Evolutionary conservation across 1,284 basidiomycete genomes (phyloP).

Genomic region (Fomitopsis betulina): DNA sequence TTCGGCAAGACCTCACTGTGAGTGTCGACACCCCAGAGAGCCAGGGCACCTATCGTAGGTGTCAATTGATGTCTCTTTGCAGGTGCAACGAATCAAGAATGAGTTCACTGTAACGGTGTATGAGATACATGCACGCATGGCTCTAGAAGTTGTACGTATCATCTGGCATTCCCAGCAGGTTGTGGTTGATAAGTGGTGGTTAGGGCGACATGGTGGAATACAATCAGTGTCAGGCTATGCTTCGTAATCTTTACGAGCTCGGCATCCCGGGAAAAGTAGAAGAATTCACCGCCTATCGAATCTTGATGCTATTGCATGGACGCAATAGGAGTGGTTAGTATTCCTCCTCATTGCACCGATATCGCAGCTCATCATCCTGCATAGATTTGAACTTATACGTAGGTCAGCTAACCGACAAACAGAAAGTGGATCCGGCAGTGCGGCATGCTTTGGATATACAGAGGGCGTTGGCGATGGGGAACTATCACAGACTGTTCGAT

Average conservation of each 20-base stretch:
- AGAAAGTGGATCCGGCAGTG: slow-evolving; percentile 79
- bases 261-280: slow-evolving; percentile 87
- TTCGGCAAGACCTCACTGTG: slow-evolving; percentile 96
- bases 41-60: not conserved
- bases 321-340: slow-evolving; percentile 85
- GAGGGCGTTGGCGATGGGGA: slow-evolving; percentile 85
- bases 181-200: slow-evolving; percentile 1
- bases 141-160: slow-evolving; percentile 79
- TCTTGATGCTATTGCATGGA: slow-evolving; percentile 93
- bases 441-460: slow-evolving; percentile 89
- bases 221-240: slow-evolving; percentile 94
- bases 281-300: slow-evolving; percentile 97
- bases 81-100: slow-evolving; percentile 99
- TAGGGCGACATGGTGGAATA: slow-evolving; percentile 98
- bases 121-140: slow-evolving; percentile 97
- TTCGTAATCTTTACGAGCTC: slow-evolving; percentile 89
- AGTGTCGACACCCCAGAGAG: slow-evolving; percentile 29
- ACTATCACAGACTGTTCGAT: slow-evolving; percentile 91
- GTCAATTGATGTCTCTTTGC: not conserved
- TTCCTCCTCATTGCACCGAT: not conserved
- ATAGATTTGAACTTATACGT: slow-evolving; percentile 93
- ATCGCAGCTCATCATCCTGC: slow-evolving; percentile 1
- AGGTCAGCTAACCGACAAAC: slow-evolving; percentile 89
- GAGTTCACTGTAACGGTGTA: slow-evolving; percentile 98
- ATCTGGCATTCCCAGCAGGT: not conserved